Conservation (phyloP, 306 rosid genomes). For the Parietaria judaica region DNA sequence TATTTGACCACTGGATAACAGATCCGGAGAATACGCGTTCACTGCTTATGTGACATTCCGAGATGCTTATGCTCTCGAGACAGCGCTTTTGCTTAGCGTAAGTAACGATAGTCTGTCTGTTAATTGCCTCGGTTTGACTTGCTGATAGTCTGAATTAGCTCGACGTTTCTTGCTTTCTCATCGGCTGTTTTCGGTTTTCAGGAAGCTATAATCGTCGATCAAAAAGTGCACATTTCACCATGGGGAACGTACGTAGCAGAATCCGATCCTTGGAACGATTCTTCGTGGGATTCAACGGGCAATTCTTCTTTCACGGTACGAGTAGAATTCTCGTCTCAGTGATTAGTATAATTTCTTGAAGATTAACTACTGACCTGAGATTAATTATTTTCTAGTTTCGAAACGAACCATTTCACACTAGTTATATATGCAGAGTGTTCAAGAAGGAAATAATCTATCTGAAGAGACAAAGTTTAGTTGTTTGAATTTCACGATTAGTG, state of each 20-base stretch:
- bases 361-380: background rate
- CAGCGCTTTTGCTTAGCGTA: constrained; percentile 79
- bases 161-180: constrained; percentile 15
- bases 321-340: constrained; percentile 3
- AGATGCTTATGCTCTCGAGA: constrained; percentile 83
- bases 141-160: background rate
- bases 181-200: constrained; percentile 22
- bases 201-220: constrained; percentile 77
- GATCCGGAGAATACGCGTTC: constrained; percentile 49
- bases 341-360: constrained; percentile 5
- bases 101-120: constrained; percentile 15
- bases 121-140: background rate
- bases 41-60: constrained; percentile 81
- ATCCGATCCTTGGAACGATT: constrained; percentile 34
- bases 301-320: constrained; percentile 42
- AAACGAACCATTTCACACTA: background rate
- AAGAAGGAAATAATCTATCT: background rate
- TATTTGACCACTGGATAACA: constrained; percentile 19
- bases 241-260: constrained; percentile 49
- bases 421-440: background rate
- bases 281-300: constrained; percentile 27
- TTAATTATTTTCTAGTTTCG: background rate
- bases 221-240: constrained; percentile 53
- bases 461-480: too few relatives aligned
- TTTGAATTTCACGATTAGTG: too few relatives aligned